Conservation (phyloP, 108 stramenopile genomes). For the Seminavis robusta region DNA sequence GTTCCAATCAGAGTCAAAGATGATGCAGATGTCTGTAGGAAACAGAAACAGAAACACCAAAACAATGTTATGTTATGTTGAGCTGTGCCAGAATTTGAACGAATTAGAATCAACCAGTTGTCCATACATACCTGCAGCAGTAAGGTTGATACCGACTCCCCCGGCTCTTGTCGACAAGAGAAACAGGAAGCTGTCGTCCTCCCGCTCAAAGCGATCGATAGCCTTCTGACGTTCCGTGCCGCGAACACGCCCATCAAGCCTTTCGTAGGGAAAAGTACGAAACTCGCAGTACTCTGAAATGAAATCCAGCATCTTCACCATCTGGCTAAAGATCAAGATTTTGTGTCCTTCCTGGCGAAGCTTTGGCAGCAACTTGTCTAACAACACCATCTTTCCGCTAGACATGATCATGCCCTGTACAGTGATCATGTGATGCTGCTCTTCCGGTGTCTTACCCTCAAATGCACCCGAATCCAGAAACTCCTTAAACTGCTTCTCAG, state of each 20-base stretch:
- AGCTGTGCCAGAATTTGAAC: neutral
- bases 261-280: conserved; percentile 84
- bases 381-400: conserved; percentile 98
- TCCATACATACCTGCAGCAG: conserved; percentile 89
- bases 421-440: conserved; percentile 71
- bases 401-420: conserved; percentile 82
- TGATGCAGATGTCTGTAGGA: conserved; percentile 76
- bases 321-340: conserved; percentile 94
- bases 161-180: conserved; percentile 77
- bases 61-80: no score
- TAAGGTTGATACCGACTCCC: conserved; percentile 99
- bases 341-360: conserved; percentile 96
- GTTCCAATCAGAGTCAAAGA: conserved; percentile 97
- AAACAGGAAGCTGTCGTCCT: conserved; percentile 88
- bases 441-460: conserved; percentile 69
- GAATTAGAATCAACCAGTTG: conserved; percentile 1
- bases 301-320: conserved; percentile 95
- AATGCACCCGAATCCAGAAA: conserved; percentile 60
- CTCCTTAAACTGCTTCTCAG: conserved; percentile 76
- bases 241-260: conserved; percentile 85
- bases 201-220: conserved; percentile 95
- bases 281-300: conserved; percentile 91
- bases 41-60: conserved; percentile 24
- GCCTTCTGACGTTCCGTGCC: conserved; percentile 97
- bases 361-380: conserved; percentile 98